These are phyloP conservation scores for Colletotrichum ledebouriae DNA, from an alignment of 2,329 filamentous ascomycete species.

Conservation along the genomic window DNA sequence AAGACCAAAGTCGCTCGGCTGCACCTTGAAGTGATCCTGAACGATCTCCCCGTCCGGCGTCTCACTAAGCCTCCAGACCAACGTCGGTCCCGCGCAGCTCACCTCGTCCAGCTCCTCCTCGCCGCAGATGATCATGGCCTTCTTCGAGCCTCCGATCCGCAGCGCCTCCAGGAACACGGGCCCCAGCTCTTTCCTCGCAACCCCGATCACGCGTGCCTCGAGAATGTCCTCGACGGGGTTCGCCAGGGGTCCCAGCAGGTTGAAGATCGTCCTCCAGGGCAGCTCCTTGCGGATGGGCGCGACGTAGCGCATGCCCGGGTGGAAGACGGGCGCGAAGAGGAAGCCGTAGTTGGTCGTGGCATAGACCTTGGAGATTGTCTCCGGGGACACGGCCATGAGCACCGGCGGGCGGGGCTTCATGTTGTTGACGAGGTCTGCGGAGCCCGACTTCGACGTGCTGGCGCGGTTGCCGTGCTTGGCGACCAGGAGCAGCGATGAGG, in stretches of 20 bases:
- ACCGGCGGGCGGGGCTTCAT: conserved; percentile 80
- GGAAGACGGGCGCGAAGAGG: conserved; percentile 95
- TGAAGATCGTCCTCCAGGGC: conserved; percentile 97
- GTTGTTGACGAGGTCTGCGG: conserved; percentile 87
- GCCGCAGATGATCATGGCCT: conserved; percentile 92
- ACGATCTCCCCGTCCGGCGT: conserved; percentile 57
- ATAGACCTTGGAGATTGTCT: conserved; percentile 81
- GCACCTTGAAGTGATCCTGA: conserved; percentile 82
- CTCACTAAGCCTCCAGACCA: conserved; percentile 83
- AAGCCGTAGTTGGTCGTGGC: conserved; percentile 90
- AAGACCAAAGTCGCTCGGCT: conserved; percentile 90
- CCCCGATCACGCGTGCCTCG: conserved; percentile 93
- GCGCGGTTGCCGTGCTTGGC: conserved; percentile 97
- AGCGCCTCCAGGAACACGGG: conserved; percentile 91
- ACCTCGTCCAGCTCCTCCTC: conserved; percentile 96
- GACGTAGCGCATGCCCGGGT: conserved; percentile 93
- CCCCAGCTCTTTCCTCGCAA: conserved; percentile 88
- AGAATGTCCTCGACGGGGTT: conserved; percentile 89
- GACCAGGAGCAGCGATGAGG: conserved; percentile 85
- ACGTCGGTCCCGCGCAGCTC: conserved; percentile 88
- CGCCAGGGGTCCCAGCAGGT: conserved; percentile 90
- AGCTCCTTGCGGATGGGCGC: conserved; percentile 88
- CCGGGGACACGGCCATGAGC: conserved; percentile 79
- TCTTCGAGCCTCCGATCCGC: conserved; percentile 79
- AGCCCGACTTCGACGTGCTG: conserved; percentile 94